Evolutionary conservation across 129 eudicot species (phyloP), one percentile per base, ranked within the genome.

Genomic region (Artemisia argyi): DNA sequence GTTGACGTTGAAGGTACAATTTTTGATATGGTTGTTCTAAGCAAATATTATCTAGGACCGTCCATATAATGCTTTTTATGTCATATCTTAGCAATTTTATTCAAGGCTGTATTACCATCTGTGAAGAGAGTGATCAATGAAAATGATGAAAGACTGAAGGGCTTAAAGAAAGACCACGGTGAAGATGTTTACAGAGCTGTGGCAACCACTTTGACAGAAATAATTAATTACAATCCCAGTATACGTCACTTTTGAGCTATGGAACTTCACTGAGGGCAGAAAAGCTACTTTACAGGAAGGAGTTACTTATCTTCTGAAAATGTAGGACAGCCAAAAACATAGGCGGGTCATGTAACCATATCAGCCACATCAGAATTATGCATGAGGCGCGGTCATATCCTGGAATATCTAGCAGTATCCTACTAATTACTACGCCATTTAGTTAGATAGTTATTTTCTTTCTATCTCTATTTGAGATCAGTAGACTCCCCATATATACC

Each of bases 141-240:
- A 19, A 71, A 78, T 3, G 97, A 91, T 51, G 88, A 82, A 57
- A 91, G 81, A 59, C 68, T 91, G 68, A 84, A 68, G 32, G 83
- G 79, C 24, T 78, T 91, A 77, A 88, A 75, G 80, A 68, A 62
- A 62, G 85, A 76, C 28, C 75, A 74, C 24, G 96, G 93, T 4
- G 78, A 78, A 16, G 89, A 84, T 48, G 93, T 82, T 55, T 79
- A 73, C 74, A 82, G 84, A 11, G 93, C 97, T 13, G 97, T 91
- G 72, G 74, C 83, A 24, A 74, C 82, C 17, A 91, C 97, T 58
- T 26, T 84, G 74, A 76, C 57, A 46, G 97, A 91, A 75, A 86
- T 91, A 65, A 84, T 86, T 39, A 93, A 88, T 26, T 91, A 88
- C 79, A 91, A 91, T 82, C 97, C 97, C 12, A 91, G 96, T 61